These are phyloP conservation scores for Cryptococcus sp. DNA, from an alignment of 1,284 basidiomycete genomes.

Conservation along the genomic window DNA sequence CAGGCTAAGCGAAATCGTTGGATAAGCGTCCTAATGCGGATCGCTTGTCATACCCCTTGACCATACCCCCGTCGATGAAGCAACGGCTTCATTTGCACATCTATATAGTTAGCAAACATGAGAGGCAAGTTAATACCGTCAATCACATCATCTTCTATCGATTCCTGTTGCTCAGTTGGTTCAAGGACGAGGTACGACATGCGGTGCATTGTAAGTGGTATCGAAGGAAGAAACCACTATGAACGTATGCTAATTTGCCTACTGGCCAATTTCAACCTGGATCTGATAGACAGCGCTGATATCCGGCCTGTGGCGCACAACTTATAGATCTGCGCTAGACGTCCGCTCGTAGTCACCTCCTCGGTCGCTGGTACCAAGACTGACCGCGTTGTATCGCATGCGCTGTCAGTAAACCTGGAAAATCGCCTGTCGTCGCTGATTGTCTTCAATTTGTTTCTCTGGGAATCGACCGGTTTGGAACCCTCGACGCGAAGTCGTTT, in stretches of 20 bases:
- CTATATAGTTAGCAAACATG: not conserved
- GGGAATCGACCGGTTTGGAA: too few species aligned
- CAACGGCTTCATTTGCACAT: not conserved
- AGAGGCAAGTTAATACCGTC: too few species aligned
- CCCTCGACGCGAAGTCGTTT: too few species aligned
- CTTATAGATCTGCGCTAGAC: not conserved
- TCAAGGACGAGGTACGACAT: too few species aligned
- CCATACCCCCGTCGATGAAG: constrained; percentile 15
- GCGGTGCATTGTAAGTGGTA: too few species aligned
- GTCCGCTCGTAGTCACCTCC: not conserved
- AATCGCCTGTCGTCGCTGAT: not conserved
- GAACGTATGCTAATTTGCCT: not conserved
- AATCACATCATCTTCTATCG: too few species aligned
- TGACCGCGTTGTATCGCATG: not conserved
- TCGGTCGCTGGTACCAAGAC: not conserved
- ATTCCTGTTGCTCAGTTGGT: too few species aligned
- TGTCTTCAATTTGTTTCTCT: not conserved
- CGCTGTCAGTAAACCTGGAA: not conserved
- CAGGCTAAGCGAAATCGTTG: constrained; percentile 20
- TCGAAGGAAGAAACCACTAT: too few species aligned
- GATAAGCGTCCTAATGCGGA: constrained; percentile 18
- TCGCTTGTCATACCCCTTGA: constrained; percentile 29
- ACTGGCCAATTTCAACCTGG: not conserved
- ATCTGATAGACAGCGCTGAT: not conserved
- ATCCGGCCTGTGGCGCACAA: not conserved